Evolutionary conservation across 1,139 yeast species (phyloP).

Genomic region (Pichia sp.): DNA sequence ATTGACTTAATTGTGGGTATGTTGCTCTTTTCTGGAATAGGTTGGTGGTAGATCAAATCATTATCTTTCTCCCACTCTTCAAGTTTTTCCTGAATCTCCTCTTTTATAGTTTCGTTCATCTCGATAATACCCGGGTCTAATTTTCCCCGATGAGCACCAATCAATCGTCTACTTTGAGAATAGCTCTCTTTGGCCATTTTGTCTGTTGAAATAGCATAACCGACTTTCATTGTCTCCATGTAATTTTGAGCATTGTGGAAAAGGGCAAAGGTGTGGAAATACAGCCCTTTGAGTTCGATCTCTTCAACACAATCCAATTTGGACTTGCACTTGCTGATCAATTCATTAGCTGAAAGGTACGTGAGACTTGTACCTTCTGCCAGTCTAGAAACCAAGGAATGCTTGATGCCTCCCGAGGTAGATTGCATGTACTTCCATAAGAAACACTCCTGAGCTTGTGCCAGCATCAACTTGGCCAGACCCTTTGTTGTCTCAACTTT

Average conservation of each 20-base stretch:
- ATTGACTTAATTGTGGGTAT: slow-evolving; percentile 62
- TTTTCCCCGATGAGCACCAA: neutral
- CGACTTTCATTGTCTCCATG: slow-evolving; percentile 55
- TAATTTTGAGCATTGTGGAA: slow-evolving; percentile 52
- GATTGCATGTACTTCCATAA: slow-evolving; percentile 55
- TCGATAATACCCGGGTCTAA: slow-evolving; percentile 6
- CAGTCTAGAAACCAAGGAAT: slow-evolving; percentile 69
- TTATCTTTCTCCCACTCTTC: slow-evolving; percentile 68
- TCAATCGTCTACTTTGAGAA: neutral
- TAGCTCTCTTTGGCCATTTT: slow-evolving; percentile 41
- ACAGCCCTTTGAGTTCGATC: slow-evolving; percentile 39
- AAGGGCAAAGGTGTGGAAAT: slow-evolving; percentile 45
- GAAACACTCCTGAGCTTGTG: slow-evolving; percentile 88
- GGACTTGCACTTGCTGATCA: slow-evolving; percentile 25
- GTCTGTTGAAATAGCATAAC: slow-evolving; percentile 67
- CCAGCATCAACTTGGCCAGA: slow-evolving; percentile 62
- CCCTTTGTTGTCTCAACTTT: slow-evolving; percentile 66
- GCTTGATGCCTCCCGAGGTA: slow-evolving; percentile 37
- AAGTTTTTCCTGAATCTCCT: slow-evolving; percentile 37
- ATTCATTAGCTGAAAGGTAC: slow-evolving; percentile 51
- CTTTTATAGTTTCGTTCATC: slow-evolving; percentile 10
- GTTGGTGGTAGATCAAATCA: slow-evolving; percentile 81
- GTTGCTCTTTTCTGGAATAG: slow-evolving; percentile 57
- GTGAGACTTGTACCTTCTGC: slow-evolving; percentile 57
- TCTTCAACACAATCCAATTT: slow-evolving; percentile 21